Percentiles rank a stretch among this genome's conserved stretches.
Evolutionary conservation across 441 rosid genomes (phyloP).

Genomic region (Bocquillonia castaneifolia): DNA sequence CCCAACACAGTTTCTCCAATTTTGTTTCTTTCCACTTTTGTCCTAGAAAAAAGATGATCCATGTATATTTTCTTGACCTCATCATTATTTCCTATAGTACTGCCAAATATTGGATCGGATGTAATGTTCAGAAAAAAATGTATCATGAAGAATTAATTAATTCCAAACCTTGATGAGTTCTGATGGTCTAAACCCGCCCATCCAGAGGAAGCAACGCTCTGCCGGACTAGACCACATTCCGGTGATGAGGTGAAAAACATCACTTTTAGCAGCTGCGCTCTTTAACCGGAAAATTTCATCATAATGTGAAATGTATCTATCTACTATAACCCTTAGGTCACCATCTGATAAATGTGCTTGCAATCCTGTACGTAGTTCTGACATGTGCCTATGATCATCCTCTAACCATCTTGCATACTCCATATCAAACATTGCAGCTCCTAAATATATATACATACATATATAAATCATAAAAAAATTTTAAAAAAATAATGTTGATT

Average conservation of each 20-base stretch:
- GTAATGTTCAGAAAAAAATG: neutral
- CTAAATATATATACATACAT: constrained; percentile 24
- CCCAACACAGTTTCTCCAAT: constrained; percentile 7
- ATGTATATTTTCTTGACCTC: neutral
- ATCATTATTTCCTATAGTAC: neutral
- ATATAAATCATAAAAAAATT: too few species aligned
- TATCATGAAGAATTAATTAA: too few species aligned
- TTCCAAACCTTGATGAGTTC: constrained; percentile 89
- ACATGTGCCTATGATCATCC: constrained; percentile 74
- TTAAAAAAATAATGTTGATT: too few species aligned
- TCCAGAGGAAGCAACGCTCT: constrained; percentile 94
- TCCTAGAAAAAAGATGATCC: neutral
- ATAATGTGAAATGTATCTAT: constrained; percentile 66
- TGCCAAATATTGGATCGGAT: too few species aligned
- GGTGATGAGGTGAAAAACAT: constrained; percentile 83
- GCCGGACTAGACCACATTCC: constrained; percentile 95
- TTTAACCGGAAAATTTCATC: constrained; percentile 76
- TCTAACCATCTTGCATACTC: constrained; percentile 92
- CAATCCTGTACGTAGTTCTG: constrained; percentile 80
- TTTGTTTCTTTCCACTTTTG: neutral
- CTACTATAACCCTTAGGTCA: constrained; percentile 75
- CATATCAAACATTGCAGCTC: constrained; percentile 85
- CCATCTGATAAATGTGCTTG: constrained; percentile 80
- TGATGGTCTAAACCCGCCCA: constrained; percentile 95
- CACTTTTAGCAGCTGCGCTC: constrained; percentile 65